These are phyloP conservation scores for Candida montana DNA, from an alignment of 805 yeast genomes.

Conservation along the genomic window DNA sequence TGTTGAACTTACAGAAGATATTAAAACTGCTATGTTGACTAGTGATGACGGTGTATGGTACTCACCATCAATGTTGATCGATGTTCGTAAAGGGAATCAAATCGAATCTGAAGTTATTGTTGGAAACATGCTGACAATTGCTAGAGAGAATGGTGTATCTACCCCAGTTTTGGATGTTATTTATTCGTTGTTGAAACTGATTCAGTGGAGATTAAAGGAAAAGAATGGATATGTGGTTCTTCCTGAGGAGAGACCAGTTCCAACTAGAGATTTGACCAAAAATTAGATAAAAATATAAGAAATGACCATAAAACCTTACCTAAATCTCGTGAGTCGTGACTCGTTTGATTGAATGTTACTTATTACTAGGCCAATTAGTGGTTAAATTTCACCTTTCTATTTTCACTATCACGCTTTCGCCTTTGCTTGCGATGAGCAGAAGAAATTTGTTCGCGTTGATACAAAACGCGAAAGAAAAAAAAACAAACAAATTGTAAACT, in stretches of 20 bases:
- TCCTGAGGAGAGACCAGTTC: constrained; percentile 38
- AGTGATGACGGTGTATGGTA: constrained; percentile 56
- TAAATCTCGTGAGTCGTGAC: no score
- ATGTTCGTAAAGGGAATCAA: constrained; percentile 56
- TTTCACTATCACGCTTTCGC: no score
- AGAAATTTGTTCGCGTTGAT: no score
- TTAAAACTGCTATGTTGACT: constrained; percentile 45
- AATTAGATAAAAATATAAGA: neutral
- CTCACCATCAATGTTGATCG: constrained; percentile 72
- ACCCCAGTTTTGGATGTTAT: constrained; percentile 58
- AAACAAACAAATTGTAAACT: no score
- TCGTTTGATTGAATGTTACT: no score
- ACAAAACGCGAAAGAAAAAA: no score
- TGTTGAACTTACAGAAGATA: constrained; percentile 43
- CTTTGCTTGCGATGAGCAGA: no score
- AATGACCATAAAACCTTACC: no score
- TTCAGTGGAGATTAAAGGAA: constrained; percentile 61
- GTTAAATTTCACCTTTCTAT: no score
- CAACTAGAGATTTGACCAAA: constrained; percentile 6
- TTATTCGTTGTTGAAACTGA: constrained; percentile 53
- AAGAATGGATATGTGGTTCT: constrained; percentile 38
- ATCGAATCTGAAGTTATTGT: constrained; percentile 69
- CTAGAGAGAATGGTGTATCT: constrained; percentile 38
- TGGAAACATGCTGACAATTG: constrained; percentile 56
- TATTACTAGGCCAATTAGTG: no score